A percentile compares a stretch with the other conserved stretches of the same genome.
These are phyloP conservation scores for Colletotrichum phormii DNA, from an alignment of 2,329 filamentous ascomycete genomes.

Conservation along the genomic window DNA sequence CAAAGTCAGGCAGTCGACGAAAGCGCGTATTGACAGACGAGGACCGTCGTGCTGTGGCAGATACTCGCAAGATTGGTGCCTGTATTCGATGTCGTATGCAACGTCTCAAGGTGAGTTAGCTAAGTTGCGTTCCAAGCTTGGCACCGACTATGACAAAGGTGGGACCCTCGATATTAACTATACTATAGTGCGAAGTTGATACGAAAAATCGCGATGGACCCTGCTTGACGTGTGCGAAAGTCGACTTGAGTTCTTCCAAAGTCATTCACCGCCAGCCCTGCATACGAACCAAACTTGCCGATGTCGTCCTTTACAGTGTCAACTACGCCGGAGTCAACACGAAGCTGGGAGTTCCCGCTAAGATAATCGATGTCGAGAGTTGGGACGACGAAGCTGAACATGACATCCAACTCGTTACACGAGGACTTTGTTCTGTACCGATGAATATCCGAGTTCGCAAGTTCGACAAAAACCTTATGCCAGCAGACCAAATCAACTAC, in stretches of 20 bases:
- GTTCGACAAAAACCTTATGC: conserved; percentile 47
- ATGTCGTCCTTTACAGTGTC: conserved; percentile 49
- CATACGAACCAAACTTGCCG: conserved; percentile 55
- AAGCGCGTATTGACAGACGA: conserved; percentile 39
- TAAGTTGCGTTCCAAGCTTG: neutral
- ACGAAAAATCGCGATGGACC: conserved; percentile 43
- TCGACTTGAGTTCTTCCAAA: conserved; percentile 56
- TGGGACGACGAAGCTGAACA: conserved; percentile 42
- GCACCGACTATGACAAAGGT: neutral
- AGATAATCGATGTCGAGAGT: conserved; percentile 54
- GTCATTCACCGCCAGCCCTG: conserved; percentile 60
- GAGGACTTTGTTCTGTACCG: conserved; percentile 51
- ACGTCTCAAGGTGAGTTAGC: conserved; percentile 53
- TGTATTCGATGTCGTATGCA: conserved; percentile 60
- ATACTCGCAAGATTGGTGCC: conserved; percentile 51
- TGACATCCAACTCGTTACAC: conserved; percentile 50
- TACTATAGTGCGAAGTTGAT: conserved; percentile 51
- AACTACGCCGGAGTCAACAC: conserved; percentile 57
- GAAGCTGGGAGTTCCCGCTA: conserved; percentile 44
- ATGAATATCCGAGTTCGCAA: conserved; percentile 54
- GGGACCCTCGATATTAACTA: neutral
- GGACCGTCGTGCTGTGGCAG: conserved; percentile 46
- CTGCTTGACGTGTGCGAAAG: conserved; percentile 54
- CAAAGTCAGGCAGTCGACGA: neutral
- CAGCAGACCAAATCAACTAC: conserved; percentile 52